A percentile compares a stretch with the other conserved stretches of the same genome.
Conservation (phyloP, 129 eudicot genomes). For the Ambrosia artemisiifolia region DNA sequence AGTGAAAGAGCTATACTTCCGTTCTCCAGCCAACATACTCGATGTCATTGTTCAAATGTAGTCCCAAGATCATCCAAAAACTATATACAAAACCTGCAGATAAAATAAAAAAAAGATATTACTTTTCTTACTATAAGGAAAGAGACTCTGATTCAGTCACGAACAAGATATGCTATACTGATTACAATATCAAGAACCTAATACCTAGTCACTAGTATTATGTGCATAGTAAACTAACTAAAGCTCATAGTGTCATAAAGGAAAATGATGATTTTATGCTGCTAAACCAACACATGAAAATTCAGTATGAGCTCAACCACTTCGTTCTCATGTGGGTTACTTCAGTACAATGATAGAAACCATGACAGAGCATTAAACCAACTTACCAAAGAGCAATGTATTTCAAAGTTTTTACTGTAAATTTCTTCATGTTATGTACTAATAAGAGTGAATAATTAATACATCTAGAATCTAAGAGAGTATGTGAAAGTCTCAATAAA, state of each 20-base stretch:
- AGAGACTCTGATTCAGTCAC: neutral
- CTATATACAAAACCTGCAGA: constrained; percentile 34
- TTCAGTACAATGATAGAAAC: neutral
- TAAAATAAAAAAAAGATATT: neutral
- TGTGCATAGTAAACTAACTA: constrained; percentile 7
- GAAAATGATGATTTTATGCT: neutral
- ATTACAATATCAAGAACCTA: neutral
- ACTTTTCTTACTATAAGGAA: neutral
- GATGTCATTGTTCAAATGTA: constrained; percentile 67
- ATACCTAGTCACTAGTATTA: neutral
- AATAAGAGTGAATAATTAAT: neutral
- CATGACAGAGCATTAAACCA: neutral
- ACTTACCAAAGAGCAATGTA: neutral
- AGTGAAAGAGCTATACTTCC: constrained; percentile 52
- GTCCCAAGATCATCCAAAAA: constrained; percentile 68
- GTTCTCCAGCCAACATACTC: constrained; percentile 83
- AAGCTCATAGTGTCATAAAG: neutral
- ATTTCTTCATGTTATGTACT: neutral
- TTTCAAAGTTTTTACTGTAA: neutral
- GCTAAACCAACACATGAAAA: neutral
- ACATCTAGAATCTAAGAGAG: neutral
- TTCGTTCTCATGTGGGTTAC: neutral
- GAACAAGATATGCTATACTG: neutral
- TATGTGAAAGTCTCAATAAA: neutral
- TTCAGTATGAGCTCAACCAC: neutral